A percentile compares a stretch with the other conserved stretches of the same genome.
phyloP scores from a whole-genome alignment of 2,329 filamentous ascomycete genomes.

The Aulographum hederae region DNA sequence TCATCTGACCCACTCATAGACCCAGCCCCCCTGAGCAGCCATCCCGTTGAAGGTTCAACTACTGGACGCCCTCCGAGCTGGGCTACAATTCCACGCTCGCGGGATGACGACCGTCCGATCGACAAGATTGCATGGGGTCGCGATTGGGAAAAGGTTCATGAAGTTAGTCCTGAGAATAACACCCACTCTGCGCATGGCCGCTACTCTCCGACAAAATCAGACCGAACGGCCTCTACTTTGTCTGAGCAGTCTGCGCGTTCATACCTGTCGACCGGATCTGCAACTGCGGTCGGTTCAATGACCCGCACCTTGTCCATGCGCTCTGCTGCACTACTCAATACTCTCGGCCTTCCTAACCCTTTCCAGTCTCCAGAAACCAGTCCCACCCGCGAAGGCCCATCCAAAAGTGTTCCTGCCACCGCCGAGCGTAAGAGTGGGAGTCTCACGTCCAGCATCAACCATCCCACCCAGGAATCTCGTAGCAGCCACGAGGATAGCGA shows the following conservation, averaged over 20 bases:
- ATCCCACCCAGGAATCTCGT: background rate
- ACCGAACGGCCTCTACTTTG: conserved; percentile 36
- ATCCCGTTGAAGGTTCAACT: conserved; percentile 9
- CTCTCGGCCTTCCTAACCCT: conserved; percentile 9
- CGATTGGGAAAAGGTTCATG: background rate
- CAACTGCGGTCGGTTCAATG: conserved; percentile 14
- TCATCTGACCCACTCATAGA: conserved; percentile 24
- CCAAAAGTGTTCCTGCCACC: background rate
- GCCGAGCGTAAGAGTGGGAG: background rate
- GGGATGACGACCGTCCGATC: background rate
- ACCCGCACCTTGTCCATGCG: conserved; percentile 26
- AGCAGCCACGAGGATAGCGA: conserved; percentile 9
- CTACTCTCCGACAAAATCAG: conserved; percentile 30
- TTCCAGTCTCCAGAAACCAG: conserved; percentile 16
- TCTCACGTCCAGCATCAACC: background rate
- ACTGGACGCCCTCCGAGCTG: background rate
- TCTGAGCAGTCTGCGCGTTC: conserved; percentile 32
- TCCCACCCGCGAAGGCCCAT: conserved; percentile 7
- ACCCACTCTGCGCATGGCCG: conserved; percentile 12
- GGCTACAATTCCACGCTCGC: background rate
- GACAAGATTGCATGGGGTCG: background rate
- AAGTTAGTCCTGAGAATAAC: background rate
- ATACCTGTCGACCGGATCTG: conserved; percentile 15
- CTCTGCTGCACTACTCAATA: conserved; percentile 20
- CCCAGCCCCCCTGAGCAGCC: conserved; percentile 15